Evolutionary conservation across 2,329 filamentous ascomycete genomes (phyloP).

Genomic region (Pseudogymnoascus sp.): DNA sequence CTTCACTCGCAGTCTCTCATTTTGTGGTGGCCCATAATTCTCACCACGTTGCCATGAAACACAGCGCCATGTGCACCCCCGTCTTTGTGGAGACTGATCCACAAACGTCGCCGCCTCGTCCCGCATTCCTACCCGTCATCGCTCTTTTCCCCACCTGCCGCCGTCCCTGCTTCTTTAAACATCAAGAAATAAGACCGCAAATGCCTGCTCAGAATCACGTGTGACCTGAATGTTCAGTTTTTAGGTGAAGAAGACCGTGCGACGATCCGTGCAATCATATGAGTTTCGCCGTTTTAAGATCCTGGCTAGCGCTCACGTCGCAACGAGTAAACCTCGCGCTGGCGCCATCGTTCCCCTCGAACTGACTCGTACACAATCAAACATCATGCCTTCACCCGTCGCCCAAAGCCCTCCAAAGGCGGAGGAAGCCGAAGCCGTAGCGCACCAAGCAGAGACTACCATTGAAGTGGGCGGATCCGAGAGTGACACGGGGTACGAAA

Average conservation of each 20-base stretch:
- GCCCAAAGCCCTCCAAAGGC: neutral
- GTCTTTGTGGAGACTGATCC: neutral
- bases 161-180: neutral
- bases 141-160: neutral
- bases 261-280: neutral
- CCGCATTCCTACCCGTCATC: neutral
- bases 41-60: neutral
- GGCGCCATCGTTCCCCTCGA: neutral
- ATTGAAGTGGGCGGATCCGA: neutral
- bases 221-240: neutral
- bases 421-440: neutral
- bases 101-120: neutral
- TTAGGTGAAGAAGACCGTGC: neutral
- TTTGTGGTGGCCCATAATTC: neutral
- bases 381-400: neutral
- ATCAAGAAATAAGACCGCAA: neutral
- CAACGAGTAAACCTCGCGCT: neutral
- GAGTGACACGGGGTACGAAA: conserved; percentile 6
- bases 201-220: neutral
- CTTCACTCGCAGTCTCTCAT: neutral
- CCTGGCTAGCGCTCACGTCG: neutral
- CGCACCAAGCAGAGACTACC: neutral
- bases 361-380: neutral
- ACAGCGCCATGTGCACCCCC: neutral
- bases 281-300: neutral